Conservation (phyloP, 2,329 filamentous ascomycete genomes). For the Penicillium psychrosexuale region DNA sequence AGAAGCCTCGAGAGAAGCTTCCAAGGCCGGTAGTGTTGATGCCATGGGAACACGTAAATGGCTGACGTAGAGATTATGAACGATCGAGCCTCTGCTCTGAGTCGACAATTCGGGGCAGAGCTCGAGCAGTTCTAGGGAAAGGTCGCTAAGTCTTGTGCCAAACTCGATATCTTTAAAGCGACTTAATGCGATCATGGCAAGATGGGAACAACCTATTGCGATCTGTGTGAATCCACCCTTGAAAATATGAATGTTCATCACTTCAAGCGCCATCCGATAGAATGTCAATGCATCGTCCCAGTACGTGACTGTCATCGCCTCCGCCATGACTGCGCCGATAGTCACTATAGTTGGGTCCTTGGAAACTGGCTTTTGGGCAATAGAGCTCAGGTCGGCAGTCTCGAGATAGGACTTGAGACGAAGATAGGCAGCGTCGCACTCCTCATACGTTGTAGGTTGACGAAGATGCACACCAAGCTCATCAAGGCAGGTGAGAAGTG, state of each 20-base stretch:
- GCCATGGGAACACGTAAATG: conserved; percentile 55
- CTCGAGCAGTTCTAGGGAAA: conserved; percentile 53
- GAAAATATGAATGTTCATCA: conserved; percentile 55
- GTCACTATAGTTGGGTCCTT: conserved; percentile 44
- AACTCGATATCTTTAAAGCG: conserved; percentile 58
- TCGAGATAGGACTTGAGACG: conserved; percentile 59
- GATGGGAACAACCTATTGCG: conserved; percentile 57
- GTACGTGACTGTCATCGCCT: conserved; percentile 57
- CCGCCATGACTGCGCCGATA: conserved; percentile 55
- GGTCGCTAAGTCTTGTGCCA: conserved; percentile 53
- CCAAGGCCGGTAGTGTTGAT: conserved; percentile 52
- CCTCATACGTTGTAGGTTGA: conserved; percentile 65
- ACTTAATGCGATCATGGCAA: conserved; percentile 55
- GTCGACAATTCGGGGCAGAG: conserved; percentile 54
- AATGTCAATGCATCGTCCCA: conserved; percentile 60
- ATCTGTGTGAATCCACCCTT: conserved; percentile 56
- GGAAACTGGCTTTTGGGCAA: conserved; percentile 41
- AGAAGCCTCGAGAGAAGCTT: conserved; percentile 55
- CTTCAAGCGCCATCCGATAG: conserved; percentile 58
- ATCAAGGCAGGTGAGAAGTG: conserved; percentile 67
- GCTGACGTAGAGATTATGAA: conserved; percentile 61
- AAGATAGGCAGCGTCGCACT: conserved; percentile 73
- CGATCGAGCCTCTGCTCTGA: conserved; percentile 53
- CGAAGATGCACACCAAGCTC: conserved; percentile 67
- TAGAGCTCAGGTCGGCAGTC: conserved; percentile 50